Conservation (phyloP, 345 rosid genomes). For the Salix udensis region DNA sequence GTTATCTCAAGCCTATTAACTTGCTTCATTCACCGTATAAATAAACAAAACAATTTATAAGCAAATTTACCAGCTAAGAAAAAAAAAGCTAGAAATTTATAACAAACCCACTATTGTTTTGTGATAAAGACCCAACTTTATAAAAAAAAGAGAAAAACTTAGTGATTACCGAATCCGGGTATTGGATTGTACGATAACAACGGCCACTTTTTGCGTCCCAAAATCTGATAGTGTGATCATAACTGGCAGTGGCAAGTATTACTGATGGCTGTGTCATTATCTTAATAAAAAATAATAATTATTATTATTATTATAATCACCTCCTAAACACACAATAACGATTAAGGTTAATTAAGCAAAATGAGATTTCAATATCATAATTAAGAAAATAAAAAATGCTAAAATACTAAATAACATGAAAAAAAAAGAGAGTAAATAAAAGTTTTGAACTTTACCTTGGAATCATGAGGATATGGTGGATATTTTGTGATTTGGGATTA, state of each 20-base stretch:
- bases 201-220: constrained; percentile 97
- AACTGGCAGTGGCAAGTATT: constrained; percentile 90
- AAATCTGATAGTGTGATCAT: constrained; percentile 83
- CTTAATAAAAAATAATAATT: too few species aligned
- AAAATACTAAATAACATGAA: not conserved
- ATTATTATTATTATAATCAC: constrained; percentile 2
- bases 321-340: constrained; percentile 15
- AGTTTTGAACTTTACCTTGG: not conserved
- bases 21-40: constrained; percentile 44
- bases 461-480: constrained; percentile 5
- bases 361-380: not conserved
- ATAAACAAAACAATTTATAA: not conserved
- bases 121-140: not conserved
- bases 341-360: not conserved
- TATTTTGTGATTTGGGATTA: not conserved
- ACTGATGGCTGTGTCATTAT: constrained; percentile 80
- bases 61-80: not conserved
- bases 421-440: not conserved
- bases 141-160: not conserved
- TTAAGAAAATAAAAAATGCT: not conserved
- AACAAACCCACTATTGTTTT: not conserved
- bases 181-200: constrained; percentile 86
- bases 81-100: not conserved
- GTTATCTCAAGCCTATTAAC: constrained; percentile 94
- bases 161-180: constrained; percentile 68